Evolutionary conservation across 2,329 filamentous ascomycete species (phyloP).

Genomic region (Trichoderma sp.): DNA sequence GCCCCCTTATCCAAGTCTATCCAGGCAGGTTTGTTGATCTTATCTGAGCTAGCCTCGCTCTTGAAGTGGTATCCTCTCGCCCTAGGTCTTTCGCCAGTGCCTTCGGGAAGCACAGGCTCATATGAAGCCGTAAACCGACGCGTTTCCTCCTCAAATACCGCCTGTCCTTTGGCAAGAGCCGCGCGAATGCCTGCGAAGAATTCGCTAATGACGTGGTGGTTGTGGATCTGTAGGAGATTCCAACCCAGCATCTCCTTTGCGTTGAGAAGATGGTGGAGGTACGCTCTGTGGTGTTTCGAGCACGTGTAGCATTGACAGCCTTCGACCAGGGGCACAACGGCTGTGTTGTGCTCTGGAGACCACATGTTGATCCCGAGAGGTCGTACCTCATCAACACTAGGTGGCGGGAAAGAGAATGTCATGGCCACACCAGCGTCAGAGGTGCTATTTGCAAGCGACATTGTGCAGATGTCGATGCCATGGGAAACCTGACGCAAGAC

Average conservation of each 20-base stretch:
- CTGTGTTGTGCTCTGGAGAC: constrained; percentile 57
- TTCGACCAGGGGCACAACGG: constrained; percentile 58
- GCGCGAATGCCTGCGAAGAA: constrained; percentile 73
- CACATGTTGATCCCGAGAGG: constrained; percentile 80
- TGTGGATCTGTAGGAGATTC: constrained; percentile 90
- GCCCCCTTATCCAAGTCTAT: constrained; percentile 44
- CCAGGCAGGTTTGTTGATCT: constrained; percentile 67
- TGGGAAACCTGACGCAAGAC: constrained; percentile 71
- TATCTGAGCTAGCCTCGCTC: constrained; percentile 61
- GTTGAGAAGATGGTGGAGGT: constrained; percentile 78
- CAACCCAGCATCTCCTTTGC: constrained; percentile 97
- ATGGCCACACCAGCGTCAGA: constrained; percentile 86
- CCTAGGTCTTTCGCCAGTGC: constrained; percentile 74
- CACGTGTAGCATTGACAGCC: constrained; percentile 82
- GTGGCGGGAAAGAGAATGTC: constrained; percentile 67
- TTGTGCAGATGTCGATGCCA: constrained; percentile 75
- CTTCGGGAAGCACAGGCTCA: constrained; percentile 66
- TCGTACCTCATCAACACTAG: constrained; percentile 21
- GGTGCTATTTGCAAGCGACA: constrained; percentile 69
- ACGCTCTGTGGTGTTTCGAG: constrained; percentile 78
- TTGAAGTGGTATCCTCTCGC: constrained; percentile 81
- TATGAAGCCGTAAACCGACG: constrained; percentile 53
- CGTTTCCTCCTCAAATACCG: constrained; percentile 55
- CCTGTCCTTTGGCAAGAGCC: constrained; percentile 55
- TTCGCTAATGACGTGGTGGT: constrained; percentile 65